Conservation (phyloP, 352 stramenopile genomes). For the Pythium myriotylum region DNA sequence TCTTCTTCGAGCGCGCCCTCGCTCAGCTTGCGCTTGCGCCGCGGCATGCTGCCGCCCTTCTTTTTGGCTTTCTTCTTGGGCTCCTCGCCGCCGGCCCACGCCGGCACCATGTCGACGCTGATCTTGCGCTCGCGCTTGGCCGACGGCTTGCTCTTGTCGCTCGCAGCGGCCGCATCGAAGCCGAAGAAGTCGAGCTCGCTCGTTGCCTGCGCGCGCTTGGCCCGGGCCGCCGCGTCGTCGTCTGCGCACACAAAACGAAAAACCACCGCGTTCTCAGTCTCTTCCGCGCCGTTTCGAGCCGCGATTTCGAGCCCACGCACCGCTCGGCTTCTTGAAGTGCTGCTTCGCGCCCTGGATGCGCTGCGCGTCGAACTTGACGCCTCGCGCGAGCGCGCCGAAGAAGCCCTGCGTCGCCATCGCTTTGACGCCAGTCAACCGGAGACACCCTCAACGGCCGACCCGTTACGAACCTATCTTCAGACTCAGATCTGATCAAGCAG, state of each 20-base stretch:
- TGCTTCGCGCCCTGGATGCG: constrained; percentile 61
- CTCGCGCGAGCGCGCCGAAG: constrained; percentile 70
- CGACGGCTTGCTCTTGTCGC: constrained; percentile 36
- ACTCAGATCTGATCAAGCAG: constrained; percentile 9
- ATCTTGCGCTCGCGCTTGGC: constrained; percentile 51
- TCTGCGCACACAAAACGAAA: constrained; percentile 8
- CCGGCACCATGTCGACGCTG: constrained; percentile 70
- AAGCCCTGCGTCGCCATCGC: constrained; percentile 39
- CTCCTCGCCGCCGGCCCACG: constrained; percentile 49
- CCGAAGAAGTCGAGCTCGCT: constrained; percentile 84
- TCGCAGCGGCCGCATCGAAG: constrained; percentile 41
- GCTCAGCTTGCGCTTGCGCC: constrained; percentile 84
- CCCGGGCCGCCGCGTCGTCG: constrained; percentile 21
- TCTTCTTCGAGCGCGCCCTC: constrained; percentile 79
- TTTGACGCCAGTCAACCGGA: constrained; percentile 16
- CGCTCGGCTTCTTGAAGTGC: constrained; percentile 54
- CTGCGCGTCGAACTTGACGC: constrained; percentile 66
- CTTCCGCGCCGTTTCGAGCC: not conserved
- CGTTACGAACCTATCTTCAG: constrained; percentile 14
- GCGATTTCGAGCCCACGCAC: constrained; percentile 22
- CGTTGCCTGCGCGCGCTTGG: constrained; percentile 29
- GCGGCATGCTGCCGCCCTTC: constrained; percentile 64
- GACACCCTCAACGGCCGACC: not conserved
- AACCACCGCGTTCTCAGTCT: constrained; percentile 1
- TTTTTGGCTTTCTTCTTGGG: constrained; percentile 39